Percentiles rank a stretch among this genome's conserved stretches.
These are phyloP conservation scores for Colletotrichum falcatum DNA, from an alignment of 2,329 filamentous ascomycete species.

Conservation along the genomic window DNA sequence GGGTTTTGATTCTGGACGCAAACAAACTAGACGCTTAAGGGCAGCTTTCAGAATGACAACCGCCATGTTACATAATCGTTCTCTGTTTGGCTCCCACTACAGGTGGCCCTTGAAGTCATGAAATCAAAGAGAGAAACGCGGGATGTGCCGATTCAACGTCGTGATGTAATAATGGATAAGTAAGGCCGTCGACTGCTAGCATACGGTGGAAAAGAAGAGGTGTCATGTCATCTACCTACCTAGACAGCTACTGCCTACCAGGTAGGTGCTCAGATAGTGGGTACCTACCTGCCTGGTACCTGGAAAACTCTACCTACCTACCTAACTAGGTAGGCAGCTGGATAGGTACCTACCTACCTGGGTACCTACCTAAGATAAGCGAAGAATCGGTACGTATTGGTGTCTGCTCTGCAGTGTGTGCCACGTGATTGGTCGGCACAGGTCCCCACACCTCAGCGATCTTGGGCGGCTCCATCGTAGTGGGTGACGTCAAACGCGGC, in stretches of 20 bases:
- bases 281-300: too few relatives aligned
- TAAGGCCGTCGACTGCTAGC: neutral
- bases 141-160: too few relatives aligned
- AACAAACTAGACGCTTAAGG: neutral
- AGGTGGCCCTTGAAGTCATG: rapidly evolving
- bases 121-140: neutral
- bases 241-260: too few relatives aligned
- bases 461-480: neutral
- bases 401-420: neutral
- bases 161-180: neutral
- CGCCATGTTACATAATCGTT: neutral
- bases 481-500: neutral
- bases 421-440: neutral
- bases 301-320: too few relatives aligned
- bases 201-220: neutral
- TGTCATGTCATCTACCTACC: too few relatives aligned
- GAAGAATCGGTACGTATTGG: neutral
- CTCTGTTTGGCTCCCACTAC: rapidly evolving
- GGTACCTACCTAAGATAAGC: neutral
- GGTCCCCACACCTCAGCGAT: neutral
- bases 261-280: too few relatives aligned
- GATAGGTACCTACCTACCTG: too few relatives aligned
- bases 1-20: neutral
- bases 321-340: too few relatives aligned
- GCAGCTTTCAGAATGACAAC: neutral